Evolutionary conservation across 2,329 filamentous ascomycete species (phyloP).

Genomic region (Cytospora schulzeri): DNA sequence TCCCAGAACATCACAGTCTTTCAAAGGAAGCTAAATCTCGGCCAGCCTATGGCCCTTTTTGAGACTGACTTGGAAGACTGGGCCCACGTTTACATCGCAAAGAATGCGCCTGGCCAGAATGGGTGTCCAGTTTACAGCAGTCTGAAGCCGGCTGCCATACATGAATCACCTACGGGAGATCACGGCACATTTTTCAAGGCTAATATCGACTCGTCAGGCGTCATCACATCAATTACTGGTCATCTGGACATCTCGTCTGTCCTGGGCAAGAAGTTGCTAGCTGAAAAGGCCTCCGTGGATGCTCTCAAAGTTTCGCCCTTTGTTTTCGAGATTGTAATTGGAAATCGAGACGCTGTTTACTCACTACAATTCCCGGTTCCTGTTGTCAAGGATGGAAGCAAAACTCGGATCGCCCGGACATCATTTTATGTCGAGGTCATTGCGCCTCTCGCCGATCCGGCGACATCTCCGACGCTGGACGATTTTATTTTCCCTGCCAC

Average conservation of each 20-base stretch:
- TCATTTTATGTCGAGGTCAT: constrained; percentile 50
- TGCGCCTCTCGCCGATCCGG: constrained; percentile 38
- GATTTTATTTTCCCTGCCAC: constrained; percentile 42
- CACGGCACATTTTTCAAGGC: constrained; percentile 34
- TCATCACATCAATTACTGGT: constrained; percentile 42
- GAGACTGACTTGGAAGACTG: constrained; percentile 36
- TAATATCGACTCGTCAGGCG: constrained; percentile 36
- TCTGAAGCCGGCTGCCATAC: not conserved
- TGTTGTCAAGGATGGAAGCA: constrained; percentile 39
- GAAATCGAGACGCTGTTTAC: constrained; percentile 35
- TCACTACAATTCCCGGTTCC: constrained; percentile 45
- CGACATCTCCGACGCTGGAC: constrained; percentile 30
- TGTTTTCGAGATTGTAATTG: constrained; percentile 45
- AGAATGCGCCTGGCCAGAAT: constrained; percentile 40
- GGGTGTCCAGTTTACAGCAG: constrained; percentile 31
- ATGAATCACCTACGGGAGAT: not conserved
- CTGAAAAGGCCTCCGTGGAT: constrained; percentile 40
- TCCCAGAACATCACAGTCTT: constrained; percentile 33
- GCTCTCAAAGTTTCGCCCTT: constrained; percentile 44
- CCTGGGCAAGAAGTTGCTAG: constrained; percentile 41
- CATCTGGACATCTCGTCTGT: constrained; percentile 43
- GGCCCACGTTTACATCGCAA: constrained; percentile 41
- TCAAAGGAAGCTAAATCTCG: constrained; percentile 30
- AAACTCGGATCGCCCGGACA: constrained; percentile 46
- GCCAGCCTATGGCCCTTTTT: constrained; percentile 36